These are phyloP conservation scores for Annulohypoxylon bovei DNA, from an alignment of 495 filamentous ascomycete genomes.

Conservation along the genomic window DNA sequence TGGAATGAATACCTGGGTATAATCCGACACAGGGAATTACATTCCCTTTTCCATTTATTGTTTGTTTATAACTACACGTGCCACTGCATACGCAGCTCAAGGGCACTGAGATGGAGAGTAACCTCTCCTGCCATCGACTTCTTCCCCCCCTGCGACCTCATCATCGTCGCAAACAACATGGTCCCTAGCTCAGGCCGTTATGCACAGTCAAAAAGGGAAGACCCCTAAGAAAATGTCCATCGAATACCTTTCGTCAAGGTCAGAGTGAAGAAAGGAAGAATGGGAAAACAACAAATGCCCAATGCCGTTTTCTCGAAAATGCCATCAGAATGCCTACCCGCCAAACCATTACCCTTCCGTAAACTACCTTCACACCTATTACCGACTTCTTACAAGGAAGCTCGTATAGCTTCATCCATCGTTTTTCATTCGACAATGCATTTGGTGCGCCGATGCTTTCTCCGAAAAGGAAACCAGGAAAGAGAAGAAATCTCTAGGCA, in stretches of 20 bases:
- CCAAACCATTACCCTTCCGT: conserved; percentile 24
- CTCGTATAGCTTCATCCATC: conserved; percentile 24
- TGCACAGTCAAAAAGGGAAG: conserved; percentile 10
- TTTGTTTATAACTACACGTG: conserved; percentile 23
- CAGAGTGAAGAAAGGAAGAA: background rate
- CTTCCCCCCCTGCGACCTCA: background rate
- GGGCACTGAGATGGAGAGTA: background rate
- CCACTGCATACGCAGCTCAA: conserved; percentile 13
- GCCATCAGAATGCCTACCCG: conserved; percentile 28
- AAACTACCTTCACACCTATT: conserved; percentile 30
- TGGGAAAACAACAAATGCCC: conserved; percentile 11
- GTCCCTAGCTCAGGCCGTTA: background rate
- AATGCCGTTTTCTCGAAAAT: conserved; percentile 36
- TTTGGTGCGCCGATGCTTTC: conserved; percentile 19
- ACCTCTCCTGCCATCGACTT: background rate
- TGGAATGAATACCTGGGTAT: conserved; percentile 21
- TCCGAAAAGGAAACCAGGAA: conserved; percentile 8
- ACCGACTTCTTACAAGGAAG: conserved; percentile 32
- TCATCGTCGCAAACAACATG: background rate
- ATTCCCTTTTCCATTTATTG: conserved; percentile 31
- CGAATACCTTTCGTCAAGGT: conserved; percentile 20
- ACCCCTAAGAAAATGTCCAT: conserved; percentile 17
- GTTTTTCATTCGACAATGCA: conserved; percentile 29
- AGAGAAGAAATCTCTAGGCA: conserved; percentile 10
- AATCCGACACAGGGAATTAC: background rate